phyloP scores from a whole-genome alignment of 140 eudicot species.

The Erigeron philadelphicus region DNA sequence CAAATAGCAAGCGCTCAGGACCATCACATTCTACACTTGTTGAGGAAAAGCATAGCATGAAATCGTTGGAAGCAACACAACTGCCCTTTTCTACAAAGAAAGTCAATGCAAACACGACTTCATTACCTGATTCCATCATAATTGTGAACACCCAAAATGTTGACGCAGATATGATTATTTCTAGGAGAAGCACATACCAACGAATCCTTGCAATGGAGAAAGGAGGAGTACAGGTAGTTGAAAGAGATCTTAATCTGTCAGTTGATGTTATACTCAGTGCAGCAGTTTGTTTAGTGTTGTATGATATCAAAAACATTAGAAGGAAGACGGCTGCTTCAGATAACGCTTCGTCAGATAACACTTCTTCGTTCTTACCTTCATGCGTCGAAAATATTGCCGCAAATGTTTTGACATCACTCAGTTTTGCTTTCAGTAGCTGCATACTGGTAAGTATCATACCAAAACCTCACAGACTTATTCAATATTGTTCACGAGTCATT shows the following conservation, averaged over 20 bases:
- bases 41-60: slow-evolving; percentile 28
- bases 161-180: slow-evolving; percentile 73
- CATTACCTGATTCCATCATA: slow-evolving; percentile 40
- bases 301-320: slow-evolving; percentile 68
- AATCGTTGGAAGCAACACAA: slow-evolving; percentile 36
- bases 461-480: slow-evolving; percentile 1
- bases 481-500: neutral
- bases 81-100: slow-evolving; percentile 29
- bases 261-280: slow-evolving; percentile 75
- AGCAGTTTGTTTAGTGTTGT: slow-evolving; percentile 67
- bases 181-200: slow-evolving; percentile 87
- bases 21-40: slow-evolving; percentile 38
- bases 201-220: slow-evolving; percentile 82
- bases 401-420: slow-evolving; percentile 70
- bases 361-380: slow-evolving; percentile 59
- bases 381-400: slow-evolving; percentile 86
- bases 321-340: slow-evolving; percentile 65
- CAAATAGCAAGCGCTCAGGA: slow-evolving; percentile 38
- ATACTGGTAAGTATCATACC: slow-evolving; percentile 57
- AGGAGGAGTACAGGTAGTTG: slow-evolving; percentile 72
- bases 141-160: slow-evolving; percentile 71
- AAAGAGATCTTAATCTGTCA: slow-evolving; percentile 70
- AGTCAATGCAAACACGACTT: slow-evolving; percentile 31
- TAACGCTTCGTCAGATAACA: slow-evolving; percentile 49
- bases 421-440: slow-evolving; percentile 83